Conservation (phyloP, 352 stramenopile genomes). For the Globisporangium perplexum region DNA sequence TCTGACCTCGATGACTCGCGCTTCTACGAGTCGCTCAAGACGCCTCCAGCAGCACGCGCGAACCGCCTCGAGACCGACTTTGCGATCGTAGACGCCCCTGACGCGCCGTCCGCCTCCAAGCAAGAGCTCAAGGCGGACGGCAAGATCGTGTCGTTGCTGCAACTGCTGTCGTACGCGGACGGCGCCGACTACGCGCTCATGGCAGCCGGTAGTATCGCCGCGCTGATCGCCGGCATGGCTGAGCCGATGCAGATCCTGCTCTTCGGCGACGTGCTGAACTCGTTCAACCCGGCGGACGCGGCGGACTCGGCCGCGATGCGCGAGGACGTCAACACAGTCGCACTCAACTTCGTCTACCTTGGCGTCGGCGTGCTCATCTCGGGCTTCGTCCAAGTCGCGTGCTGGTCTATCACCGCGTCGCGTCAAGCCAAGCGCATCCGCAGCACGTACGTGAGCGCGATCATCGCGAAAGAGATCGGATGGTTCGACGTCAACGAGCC, state of each 20-base stretch:
- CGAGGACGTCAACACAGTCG: constrained; percentile 23
- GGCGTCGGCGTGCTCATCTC: constrained; percentile 19
- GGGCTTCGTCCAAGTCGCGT: constrained; percentile 37
- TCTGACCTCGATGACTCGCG: neutral
- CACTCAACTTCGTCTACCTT: constrained; percentile 29
- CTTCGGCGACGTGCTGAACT: constrained; percentile 30
- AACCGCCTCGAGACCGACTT: constrained; percentile 11
- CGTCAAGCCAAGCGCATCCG: constrained; percentile 45
- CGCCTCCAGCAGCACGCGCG: neutral
- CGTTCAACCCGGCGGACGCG: constrained; percentile 18
- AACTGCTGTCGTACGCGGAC: constrained; percentile 49
- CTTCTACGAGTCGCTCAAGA: neutral
- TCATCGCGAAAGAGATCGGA: constrained; percentile 31
- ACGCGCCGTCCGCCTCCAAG: constrained; percentile 13
- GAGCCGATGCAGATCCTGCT: constrained; percentile 28
- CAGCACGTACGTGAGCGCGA: constrained; percentile 23
- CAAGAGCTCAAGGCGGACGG: constrained; percentile 15
- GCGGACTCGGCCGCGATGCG: constrained; percentile 21
- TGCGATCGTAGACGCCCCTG: neutral
- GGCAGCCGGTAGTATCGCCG: constrained; percentile 9
- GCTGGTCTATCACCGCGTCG: constrained; percentile 54
- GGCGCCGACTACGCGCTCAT: constrained; percentile 20
- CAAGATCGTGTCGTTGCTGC: constrained; percentile 31
- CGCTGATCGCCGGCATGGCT: constrained; percentile 9
- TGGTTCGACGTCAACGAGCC: constrained; percentile 46